Percentiles rank a stretch among this genome's conserved stretches.
These are phyloP conservation scores for Tetracentron sinense DNA, from an alignment of 164 flowering plant species.

Conservation along the genomic window DNA sequence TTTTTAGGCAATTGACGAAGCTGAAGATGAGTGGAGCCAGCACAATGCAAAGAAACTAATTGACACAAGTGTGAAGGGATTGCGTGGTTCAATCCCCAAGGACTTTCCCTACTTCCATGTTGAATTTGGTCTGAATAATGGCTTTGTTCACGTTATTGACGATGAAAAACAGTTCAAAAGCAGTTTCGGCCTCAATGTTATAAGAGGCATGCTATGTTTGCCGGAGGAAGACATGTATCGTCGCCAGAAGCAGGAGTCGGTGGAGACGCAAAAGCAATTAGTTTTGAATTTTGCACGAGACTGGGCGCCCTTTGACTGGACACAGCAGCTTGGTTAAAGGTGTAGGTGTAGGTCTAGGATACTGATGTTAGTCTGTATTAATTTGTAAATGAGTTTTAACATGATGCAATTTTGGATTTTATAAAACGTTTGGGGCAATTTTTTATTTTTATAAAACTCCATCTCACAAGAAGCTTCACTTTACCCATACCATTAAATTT, in stretches of 20 bases:
- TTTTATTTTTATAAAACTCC: no score
- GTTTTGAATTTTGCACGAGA: slow-evolving; percentile 52
- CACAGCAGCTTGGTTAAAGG: slow-evolving; percentile 65
- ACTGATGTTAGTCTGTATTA: no score
- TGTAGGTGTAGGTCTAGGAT: no score
- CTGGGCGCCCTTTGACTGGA: slow-evolving; percentile 91
- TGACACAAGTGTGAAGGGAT: slow-evolving; percentile 71
- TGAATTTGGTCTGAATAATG: slow-evolving; percentile 79
- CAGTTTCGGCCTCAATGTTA: slow-evolving; percentile 71
- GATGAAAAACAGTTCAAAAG: slow-evolving; percentile 69
- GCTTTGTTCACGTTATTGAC: slow-evolving; percentile 94
- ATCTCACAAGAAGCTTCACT: no score
- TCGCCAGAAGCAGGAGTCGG: slow-evolving; percentile 51
- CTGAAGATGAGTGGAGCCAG: slow-evolving; percentile 92
- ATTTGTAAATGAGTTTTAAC: no score
- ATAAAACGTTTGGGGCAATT: no score
- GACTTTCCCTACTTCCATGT: slow-evolving; percentile 91
- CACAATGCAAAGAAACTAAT: slow-evolving; percentile 86
- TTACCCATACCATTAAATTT: no score
- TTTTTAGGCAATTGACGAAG: slow-evolving; percentile 89
- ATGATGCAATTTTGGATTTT: no score
- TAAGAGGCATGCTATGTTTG: slow-evolving; percentile 72
- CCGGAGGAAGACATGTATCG: slow-evolving; percentile 90
- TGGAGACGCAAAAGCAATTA: slow-evolving; percentile 64
- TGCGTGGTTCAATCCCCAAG: slow-evolving; percentile 82